Conservation (phyloP, 2,329 filamentous ascomycete species). For the Venturia effusa region DNA sequence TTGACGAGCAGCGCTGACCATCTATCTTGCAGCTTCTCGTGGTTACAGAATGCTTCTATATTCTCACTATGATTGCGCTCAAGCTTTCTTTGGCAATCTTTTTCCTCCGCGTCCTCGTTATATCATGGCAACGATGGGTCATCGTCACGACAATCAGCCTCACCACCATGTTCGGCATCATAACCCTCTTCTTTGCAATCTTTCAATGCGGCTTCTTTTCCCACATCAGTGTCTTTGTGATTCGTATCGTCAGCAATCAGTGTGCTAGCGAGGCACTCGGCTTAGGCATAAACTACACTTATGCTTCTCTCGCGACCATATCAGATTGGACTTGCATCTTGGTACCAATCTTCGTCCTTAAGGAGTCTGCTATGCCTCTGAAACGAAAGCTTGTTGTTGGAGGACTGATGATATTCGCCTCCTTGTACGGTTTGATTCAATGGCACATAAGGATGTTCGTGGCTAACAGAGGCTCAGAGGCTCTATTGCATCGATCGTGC, state of each 20-base stretch:
- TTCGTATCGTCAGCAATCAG: neutral
- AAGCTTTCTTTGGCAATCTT: conserved; percentile 36
- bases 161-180: conserved; percentile 22
- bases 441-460: neutral
- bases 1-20: neutral
- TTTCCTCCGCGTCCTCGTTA: conserved; percentile 32
- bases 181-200: conserved; percentile 20
- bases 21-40: conserved; percentile 20
- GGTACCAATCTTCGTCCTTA: conserved; percentile 31
- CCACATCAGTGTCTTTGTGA: neutral
- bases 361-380: conserved; percentile 29
- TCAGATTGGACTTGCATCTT: conserved; percentile 26
- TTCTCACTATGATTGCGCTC: conserved; percentile 28
- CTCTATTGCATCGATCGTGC: conserved; percentile 10
- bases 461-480: neutral
- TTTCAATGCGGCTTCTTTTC: conserved; percentile 22
- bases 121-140: conserved; percentile 25
- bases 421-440: conserved; percentile 16
- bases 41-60: conserved; percentile 27
- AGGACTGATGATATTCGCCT: conserved; percentile 29
- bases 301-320: conserved; percentile 23
- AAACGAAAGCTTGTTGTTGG: conserved; percentile 31
- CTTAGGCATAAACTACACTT: conserved; percentile 12
- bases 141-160: conserved; percentile 19
- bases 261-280: conserved; percentile 7